A percentile compares a stretch with the other conserved stretches of the same genome.
Evolutionary conservation across 2,329 filamentous ascomycete species (phyloP).

Genomic region (Epicoccum nigrum): DNA sequence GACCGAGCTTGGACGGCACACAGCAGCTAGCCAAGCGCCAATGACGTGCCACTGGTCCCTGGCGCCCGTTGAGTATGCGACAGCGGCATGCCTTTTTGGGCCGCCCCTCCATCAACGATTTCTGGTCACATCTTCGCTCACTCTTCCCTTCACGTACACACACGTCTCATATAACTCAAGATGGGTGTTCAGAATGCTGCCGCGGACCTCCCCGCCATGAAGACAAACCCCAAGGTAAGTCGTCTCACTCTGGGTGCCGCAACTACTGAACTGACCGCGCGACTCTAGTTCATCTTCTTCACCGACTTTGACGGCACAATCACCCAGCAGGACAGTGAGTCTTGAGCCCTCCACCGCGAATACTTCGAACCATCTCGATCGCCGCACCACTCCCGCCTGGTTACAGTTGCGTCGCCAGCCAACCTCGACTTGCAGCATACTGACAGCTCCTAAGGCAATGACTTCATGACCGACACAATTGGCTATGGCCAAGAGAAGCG

Average conservation of each 20-base stretch:
- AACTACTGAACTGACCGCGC: constrained; percentile 21
- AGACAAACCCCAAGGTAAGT: constrained; percentile 64
- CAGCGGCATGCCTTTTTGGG: constrained; percentile 11
- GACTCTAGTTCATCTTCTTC: constrained; percentile 84
- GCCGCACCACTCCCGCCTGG: constrained; percentile 1
- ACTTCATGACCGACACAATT: constrained; percentile 83
- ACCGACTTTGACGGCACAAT: constrained; percentile 98
- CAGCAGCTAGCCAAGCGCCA: constrained; percentile 38
- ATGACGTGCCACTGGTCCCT: constrained; percentile 23
- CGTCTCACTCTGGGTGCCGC: neutral
- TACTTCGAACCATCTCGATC: neutral
- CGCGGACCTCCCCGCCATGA: constrained; percentile 53
- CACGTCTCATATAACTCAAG: constrained; percentile 17
- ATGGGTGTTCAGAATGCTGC: constrained; percentile 44
- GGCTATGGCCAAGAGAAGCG: constrained; percentile 79
- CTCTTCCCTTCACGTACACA: constrained; percentile 7
- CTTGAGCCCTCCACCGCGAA: constrained; percentile 11
- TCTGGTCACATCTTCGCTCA: neutral
- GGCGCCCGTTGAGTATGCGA: constrained; percentile 14
- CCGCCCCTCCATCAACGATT: constrained; percentile 15
- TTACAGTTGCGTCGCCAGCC: constrained; percentile 19
- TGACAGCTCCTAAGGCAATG: constrained; percentile 60
- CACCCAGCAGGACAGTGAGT: constrained; percentile 72
- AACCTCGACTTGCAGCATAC: constrained; percentile 4
- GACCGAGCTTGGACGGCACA: constrained; percentile 32